phyloP scores from a whole-genome alignment of 2,329 filamentous ascomycete species.

The Reticulascus tulasneorum region DNA sequence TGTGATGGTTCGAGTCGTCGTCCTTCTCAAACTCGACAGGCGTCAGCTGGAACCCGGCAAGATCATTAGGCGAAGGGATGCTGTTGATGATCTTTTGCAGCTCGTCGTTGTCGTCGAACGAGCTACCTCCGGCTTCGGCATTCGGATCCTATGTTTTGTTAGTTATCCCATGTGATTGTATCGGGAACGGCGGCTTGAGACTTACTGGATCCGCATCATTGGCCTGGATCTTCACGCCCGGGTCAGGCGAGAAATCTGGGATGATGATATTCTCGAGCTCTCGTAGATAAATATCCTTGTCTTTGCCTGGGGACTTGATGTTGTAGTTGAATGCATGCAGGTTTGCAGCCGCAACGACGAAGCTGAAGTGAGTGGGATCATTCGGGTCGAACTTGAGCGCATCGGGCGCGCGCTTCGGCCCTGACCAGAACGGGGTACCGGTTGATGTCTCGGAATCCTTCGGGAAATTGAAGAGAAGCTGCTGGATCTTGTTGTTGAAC shows the following conservation, averaged over 20 bases:
- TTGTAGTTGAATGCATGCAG: conserved; percentile 97
- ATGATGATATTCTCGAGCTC: conserved; percentile 91
- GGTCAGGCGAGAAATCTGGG: conserved; percentile 87
- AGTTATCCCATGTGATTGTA: conserved; percentile 10
- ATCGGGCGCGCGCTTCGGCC: conserved; percentile 93
- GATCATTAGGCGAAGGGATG: conserved; percentile 72
- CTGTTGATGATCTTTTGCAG: conserved; percentile 67
- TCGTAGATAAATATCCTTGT: conserved; percentile 68
- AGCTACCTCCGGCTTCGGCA: conserved; percentile 45
- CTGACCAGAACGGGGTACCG: conserved; percentile 94
- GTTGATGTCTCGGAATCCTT: conserved; percentile 86
- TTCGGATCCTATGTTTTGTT: conserved; percentile 68
- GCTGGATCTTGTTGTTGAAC: conserved; percentile 94
- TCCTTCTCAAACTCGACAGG: conserved; percentile 99
- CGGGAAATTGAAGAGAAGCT: conserved; percentile 94
- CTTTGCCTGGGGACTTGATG: conserved; percentile 77
- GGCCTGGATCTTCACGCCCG: conserved; percentile 93
- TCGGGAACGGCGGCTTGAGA: conserved; percentile 9
- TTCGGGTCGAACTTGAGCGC: conserved; percentile 82
- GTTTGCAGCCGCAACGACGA: conserved; percentile 83
- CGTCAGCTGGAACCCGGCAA: conserved; percentile 83
- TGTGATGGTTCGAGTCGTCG: conserved; percentile 95
- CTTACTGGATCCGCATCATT: conserved; percentile 84
- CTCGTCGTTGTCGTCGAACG: conserved; percentile 71
- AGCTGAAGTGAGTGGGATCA: conserved; percentile 83